Evolutionary conservation across 257 asterid species (phyloP).

Genomic region (Jasminum sambac): DNA sequence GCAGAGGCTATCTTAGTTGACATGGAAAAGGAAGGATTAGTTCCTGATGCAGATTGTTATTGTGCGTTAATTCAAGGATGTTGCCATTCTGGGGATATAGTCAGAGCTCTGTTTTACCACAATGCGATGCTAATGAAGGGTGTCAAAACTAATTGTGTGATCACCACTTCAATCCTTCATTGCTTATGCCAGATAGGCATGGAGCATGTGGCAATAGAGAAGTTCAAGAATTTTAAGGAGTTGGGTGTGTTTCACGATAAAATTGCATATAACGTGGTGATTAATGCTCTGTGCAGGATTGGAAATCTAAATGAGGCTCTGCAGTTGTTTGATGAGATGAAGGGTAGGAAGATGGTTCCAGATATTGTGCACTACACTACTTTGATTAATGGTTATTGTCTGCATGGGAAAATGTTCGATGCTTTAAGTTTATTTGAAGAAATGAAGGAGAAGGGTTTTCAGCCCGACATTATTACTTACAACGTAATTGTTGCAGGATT

Average conservation of each 20-base stretch:
- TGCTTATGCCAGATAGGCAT: slow-evolving; percentile 63
- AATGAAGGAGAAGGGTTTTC: slow-evolving; percentile 53
- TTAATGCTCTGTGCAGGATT: slow-evolving; percentile 64
- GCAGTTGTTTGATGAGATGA: slow-evolving; percentile 70
- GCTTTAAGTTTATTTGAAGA: slow-evolving; percentile 54
- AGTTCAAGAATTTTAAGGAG: slow-evolving; percentile 44
- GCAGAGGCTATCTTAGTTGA: slow-evolving; percentile 54
- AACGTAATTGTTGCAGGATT: slow-evolving; percentile 66
- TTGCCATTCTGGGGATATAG: slow-evolving; percentile 54
- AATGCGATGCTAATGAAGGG: slow-evolving; percentile 61
- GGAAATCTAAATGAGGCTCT: slow-evolving; percentile 62
- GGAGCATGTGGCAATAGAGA: slow-evolving; percentile 48
- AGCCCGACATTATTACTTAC: slow-evolving; percentile 61
- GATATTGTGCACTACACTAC: slow-evolving; percentile 73
- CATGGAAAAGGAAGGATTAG: slow-evolving; percentile 56
- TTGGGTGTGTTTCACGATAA: slow-evolving; percentile 60
- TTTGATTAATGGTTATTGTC: slow-evolving; percentile 65
- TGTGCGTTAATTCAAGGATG: slow-evolving; percentile 56
- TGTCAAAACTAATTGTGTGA: slow-evolving; percentile 52
- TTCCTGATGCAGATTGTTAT: slow-evolving; percentile 45
- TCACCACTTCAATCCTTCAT: slow-evolving; percentile 60
- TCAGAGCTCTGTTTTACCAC: slow-evolving; percentile 50
- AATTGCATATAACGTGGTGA: slow-evolving; percentile 57
- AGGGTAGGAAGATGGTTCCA: slow-evolving; percentile 47
- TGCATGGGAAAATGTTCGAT: slow-evolving; percentile 45